Base-by-base conservation (phyloP, 768 basidiomycete genomes). In the Boletus rex-veris region DNA sequence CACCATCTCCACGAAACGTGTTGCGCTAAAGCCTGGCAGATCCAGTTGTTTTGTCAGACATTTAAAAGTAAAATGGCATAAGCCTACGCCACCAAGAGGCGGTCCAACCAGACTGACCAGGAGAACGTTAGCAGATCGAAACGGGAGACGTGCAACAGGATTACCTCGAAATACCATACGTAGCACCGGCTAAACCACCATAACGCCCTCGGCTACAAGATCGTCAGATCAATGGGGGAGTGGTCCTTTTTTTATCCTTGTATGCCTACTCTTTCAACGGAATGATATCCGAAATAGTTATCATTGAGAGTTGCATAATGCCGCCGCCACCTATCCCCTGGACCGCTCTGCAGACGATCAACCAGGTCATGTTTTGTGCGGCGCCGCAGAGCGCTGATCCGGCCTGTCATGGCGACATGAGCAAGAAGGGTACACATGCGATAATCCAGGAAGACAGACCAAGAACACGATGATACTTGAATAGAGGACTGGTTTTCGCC, bases 251-350 rank as follows among this genome's bases (percentile, higher is more conserved):
- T 24, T 24, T 1, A 24, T 24, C 24, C 24, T 24, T 24, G 24
- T 7, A 15, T 21, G 14, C 45, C 45, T 67, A 88, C 88, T 90
- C 84, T 71, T 83, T 74, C 31, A 93, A 71, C 0, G 89, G 81
- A 0, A 92, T 86, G 42, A 95, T 91, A 67, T 95, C 92, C 45
- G 85, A 83, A 37, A 91, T 84, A 3, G 82, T 86, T 62, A 92
- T 90, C 48, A 85, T 81, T 8, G 85, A 83, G 58, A 90, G 72
- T 61, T 88, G 86, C 19, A 89, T 74, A 52, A 90, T 84, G 2
- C 87, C 89, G 7, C 88, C 88, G 14, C 88, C 88, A 15, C 90
- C 90, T 28, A 92, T 81, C 10, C 91, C 90, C 68, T 92, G 90
- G 2, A 92, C 74, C 3, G 87, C 90, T 58, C 91, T 81, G 43